These are phyloP conservation scores for Musa troglodytarum DNA, from an alignment of 176 grass and related monocot genomes.

Conservation along the genomic window DNA sequence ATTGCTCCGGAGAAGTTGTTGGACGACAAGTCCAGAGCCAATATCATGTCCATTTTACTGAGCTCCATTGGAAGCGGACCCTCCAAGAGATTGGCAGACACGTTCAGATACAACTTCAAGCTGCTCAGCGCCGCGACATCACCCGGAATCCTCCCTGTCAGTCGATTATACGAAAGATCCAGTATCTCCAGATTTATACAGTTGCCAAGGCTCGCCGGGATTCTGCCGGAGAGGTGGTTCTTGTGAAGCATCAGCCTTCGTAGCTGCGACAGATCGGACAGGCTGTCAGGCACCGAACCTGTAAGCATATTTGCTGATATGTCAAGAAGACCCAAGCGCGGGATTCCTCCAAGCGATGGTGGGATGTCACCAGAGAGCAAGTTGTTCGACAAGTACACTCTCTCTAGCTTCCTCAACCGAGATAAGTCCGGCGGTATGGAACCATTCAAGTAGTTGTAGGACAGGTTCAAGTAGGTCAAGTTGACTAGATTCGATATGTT, in stretches of 20 bases:
- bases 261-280: constrained; percentile 35
- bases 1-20: constrained; percentile 55
- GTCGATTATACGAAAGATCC: constrained; percentile 64
- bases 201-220: constrained; percentile 38
- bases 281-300: constrained; percentile 30
- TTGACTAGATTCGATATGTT: constrained; percentile 55
- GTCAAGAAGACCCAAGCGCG: constrained; percentile 54
- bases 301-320: constrained; percentile 48
- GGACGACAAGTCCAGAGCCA: constrained; percentile 70
- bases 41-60: constrained; percentile 63
- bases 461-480: constrained; percentile 56
- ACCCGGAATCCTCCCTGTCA: constrained; percentile 42
- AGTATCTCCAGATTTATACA: constrained; percentile 49
- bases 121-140: constrained; percentile 38
- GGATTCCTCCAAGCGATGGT: constrained; percentile 38
- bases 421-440: constrained; percentile 50
- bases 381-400: constrained; percentile 70
- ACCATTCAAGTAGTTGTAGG: constrained; percentile 54
- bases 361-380: constrained; percentile 65
- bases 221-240: constrained; percentile 33
- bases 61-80: constrained; percentile 60
- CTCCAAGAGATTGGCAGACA: constrained; percentile 50
- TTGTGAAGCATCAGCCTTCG: constrained; percentile 31
- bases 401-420: constrained; percentile 54
- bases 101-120: constrained; percentile 59